Conservation (phyloP, 208 protist species). For the Porcisia hertigi region DNA sequence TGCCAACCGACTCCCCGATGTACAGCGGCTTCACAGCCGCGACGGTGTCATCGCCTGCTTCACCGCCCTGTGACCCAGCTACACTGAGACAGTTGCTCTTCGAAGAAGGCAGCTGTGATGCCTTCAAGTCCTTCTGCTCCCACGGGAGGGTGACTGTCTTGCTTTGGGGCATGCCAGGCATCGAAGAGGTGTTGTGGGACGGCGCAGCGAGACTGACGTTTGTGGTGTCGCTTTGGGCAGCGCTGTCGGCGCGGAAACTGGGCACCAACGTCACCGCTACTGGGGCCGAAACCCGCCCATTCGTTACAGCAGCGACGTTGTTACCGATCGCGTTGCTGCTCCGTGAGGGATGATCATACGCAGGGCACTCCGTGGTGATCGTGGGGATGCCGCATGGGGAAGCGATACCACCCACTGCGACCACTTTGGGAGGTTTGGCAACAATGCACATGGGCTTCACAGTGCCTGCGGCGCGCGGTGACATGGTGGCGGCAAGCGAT, state of each 20-base stretch:
- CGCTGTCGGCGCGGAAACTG: neutral
- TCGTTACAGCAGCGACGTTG: conserved; percentile 20
- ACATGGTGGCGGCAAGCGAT: neutral
- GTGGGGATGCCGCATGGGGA: conserved; percentile 10
- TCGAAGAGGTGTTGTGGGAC: neutral
- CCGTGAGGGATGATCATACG: conserved; percentile 21
- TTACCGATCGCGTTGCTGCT: neutral
- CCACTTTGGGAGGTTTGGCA: neutral
- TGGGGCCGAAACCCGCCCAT: conserved; percentile 15
- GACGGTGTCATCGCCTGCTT: neutral
- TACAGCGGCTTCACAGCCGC: neutral
- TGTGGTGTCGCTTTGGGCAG: neutral
- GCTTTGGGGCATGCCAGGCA: neutral
- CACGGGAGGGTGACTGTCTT: neutral
- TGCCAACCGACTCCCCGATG: neutral
- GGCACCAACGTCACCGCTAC: conserved; percentile 11
- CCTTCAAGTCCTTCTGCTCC: neutral
- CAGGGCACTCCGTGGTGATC: conserved; percentile 24
- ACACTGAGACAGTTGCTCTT: neutral
- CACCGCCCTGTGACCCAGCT: neutral
- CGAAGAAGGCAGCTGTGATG: neutral
- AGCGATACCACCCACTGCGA: too few species aligned
- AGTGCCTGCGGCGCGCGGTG: neutral
- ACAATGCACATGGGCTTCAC: neutral
- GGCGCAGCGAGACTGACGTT: conserved; percentile 13